A percentile compares a stretch with the other conserved stretches of the same genome.
Conservation (phyloP, 2,329 filamentous ascomycete species). For the Aspergillus uvarum region DNA sequence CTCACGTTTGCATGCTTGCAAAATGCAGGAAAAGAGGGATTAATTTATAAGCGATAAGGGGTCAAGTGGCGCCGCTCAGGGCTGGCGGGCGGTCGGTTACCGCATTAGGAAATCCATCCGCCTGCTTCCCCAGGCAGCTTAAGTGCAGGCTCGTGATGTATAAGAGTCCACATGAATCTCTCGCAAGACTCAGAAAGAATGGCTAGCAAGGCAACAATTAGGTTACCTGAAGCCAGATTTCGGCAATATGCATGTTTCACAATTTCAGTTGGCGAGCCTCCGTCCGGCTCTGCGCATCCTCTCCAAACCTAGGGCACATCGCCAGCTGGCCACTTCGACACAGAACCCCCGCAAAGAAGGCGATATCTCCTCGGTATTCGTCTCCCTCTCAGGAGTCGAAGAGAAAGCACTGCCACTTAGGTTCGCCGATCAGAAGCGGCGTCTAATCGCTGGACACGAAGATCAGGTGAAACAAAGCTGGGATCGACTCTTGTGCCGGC, state of each 20-base stretch:
- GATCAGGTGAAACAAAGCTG: background rate
- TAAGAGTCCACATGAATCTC: background rate
- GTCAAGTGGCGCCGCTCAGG: background rate
- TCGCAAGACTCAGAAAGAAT: background rate
- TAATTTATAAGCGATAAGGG: background rate
- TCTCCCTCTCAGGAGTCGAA: conserved; percentile 13
- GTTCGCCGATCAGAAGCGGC: conserved; percentile 4
- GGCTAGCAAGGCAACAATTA: background rate
- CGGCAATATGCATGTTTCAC: background rate
- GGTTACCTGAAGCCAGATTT: background rate
- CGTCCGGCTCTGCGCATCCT: background rate
- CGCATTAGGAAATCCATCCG: background rate
- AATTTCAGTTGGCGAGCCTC: background rate
- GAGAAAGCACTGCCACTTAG: conserved; percentile 4
- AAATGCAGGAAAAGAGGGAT: background rate
- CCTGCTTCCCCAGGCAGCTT: background rate
- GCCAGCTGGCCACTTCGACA: background rate
- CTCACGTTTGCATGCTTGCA: background rate
- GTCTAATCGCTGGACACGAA: background rate
- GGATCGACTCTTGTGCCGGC: background rate
- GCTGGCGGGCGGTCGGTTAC: background rate
- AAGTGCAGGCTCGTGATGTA: background rate
- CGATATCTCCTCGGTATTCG: conserved; percentile 19
- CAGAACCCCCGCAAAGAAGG: conserved; percentile 9
- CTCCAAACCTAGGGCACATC: background rate